These are phyloP conservation scores for Teunomyces panamensis DNA, from an alignment of 805 yeast genomes.

Conservation along the genomic window DNA sequence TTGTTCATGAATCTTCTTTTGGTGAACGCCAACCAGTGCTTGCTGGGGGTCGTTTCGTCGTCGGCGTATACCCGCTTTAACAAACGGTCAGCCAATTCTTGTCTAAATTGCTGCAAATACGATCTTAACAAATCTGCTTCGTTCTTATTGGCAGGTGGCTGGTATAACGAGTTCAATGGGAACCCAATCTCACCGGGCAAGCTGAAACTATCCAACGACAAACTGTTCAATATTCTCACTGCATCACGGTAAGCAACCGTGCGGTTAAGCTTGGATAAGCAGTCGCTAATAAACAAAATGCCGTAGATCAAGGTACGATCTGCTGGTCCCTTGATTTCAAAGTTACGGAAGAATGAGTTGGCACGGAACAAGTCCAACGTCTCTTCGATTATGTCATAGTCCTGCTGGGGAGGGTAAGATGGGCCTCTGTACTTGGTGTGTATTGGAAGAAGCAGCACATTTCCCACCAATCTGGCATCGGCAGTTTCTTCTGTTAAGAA, in stretches of 20 bases:
- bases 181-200: slow-evolving; percentile 95
- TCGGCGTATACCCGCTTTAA: slow-evolving; percentile 69
- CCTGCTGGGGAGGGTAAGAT: slow-evolving; percentile 67
- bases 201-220: slow-evolving; percentile 82
- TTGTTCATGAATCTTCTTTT: slow-evolving; percentile 96
- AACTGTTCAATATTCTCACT: slow-evolving; percentile 66
- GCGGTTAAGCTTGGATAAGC: slow-evolving; percentile 61
- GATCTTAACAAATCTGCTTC: slow-evolving; percentile 78
- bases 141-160: slow-evolving; percentile 67
- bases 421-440: slow-evolving; percentile 89
- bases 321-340: slow-evolving; percentile 93
- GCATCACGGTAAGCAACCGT: slow-evolving; percentile 57
- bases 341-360: slow-evolving; percentile 93
- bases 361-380: slow-evolving; percentile 89
- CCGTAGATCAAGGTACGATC: slow-evolving; percentile 94
- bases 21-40: slow-evolving; percentile 94
- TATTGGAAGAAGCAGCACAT: slow-evolving; percentile 80
- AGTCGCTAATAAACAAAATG: slow-evolving; percentile 81
- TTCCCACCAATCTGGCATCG: slow-evolving; percentile 66
- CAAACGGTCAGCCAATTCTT: slow-evolving; percentile 82
- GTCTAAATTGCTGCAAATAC: slow-evolving; percentile 90
- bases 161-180: slow-evolving; percentile 79
- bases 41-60: slow-evolving; percentile 63
- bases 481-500: slow-evolving; percentile 61
- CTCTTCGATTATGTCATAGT: slow-evolving; percentile 90